Base-by-base conservation (phyloP, 1,284 basidiomycete genomes). In the Amylostereum chailletii region DNA sequence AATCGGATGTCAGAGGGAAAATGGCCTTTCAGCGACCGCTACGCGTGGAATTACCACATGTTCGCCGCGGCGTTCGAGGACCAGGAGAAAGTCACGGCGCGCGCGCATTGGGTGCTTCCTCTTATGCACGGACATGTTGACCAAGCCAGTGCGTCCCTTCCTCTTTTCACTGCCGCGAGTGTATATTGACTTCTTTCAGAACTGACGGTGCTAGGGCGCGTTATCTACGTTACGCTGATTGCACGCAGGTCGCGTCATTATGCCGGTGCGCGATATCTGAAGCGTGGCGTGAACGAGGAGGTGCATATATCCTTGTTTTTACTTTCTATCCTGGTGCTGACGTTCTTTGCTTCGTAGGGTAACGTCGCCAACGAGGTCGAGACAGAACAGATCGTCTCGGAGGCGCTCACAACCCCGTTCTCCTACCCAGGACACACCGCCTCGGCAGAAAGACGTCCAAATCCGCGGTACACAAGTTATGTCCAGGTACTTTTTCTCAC, bases 311-410 rank as follows among this genome's bases (percentile, higher is more conserved):
- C 47, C 19, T 19, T 19, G 19, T 19, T 19, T 19, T 19, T 19
- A 19, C 19, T 19, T 19, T 19, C 19, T 19, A 19, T 19, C 19
- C 19, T 19, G 6, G 34, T 19, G 5, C 34, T 29, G 5, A 5
- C 27, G 32, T 34, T 11, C 9, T 48, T 19, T 4, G 42, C 5
- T n/a, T 34, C 2, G 3, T 58, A 94, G 89, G 96, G 96, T 2
- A 91, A 97, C 62, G 96, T 99, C 1, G 96, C 95, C 1, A 99
- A 99, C 60, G 96, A 99, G 66, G 96, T 99, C 2, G 96, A 99
- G 67, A 98, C 94, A 0, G 96, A 99, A 62, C 96, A 99, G 62
- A 96, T 99, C 47, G 94, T 99, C 0, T 92, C 88, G 2, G 95
- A 99, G 62, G 90, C 92, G 0, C 66, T 94, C 5, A 95, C 93